Percentiles rank a stretch among this genome's conserved stretches.
phyloP scores from a whole-genome alignment of 1,139 yeast genomes.

The Suhomyces atakaporum region DNA sequence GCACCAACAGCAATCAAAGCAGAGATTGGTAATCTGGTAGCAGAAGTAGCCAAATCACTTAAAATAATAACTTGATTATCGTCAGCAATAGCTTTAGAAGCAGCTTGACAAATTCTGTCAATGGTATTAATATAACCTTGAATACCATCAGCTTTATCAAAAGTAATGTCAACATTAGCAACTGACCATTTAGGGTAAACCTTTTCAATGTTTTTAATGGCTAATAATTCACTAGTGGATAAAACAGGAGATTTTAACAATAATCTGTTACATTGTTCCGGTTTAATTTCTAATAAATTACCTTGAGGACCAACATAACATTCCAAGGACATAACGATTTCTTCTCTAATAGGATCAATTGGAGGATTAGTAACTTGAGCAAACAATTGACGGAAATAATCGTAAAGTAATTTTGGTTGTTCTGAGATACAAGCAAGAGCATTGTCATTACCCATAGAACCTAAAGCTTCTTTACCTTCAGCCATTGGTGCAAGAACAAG shows the following conservation, averaged over 20 bases:
- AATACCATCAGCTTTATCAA: conserved; percentile 76
- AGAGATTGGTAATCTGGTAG: conserved; percentile 74
- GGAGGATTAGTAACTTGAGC: conserved; percentile 99
- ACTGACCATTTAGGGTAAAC: conserved; percentile 89
- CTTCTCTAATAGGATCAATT: conserved; percentile 96
- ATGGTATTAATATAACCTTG: conserved; percentile 83
- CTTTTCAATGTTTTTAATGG: conserved; percentile 67
- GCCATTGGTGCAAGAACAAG: conserved; percentile 93
- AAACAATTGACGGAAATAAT: conserved; percentile 92
- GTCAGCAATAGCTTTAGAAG: conserved; percentile 80
- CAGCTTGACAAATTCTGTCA: conserved; percentile 85
- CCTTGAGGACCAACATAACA: conserved; percentile 99
- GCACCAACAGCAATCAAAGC: conserved; percentile 97
- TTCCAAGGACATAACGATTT: conserved; percentile 94
- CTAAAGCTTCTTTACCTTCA: conserved; percentile 90
- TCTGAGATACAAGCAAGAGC: conserved; percentile 96
- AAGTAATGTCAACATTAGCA: conserved; percentile 85
- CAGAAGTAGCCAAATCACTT: conserved; percentile 65
- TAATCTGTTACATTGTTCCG: conserved; percentile 88
- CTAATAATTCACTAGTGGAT: conserved; percentile 69
- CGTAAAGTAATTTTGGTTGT: conserved; percentile 88
- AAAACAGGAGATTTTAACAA: conserved; percentile 81
- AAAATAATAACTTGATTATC: conserved; percentile 73
- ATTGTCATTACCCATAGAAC: conserved; percentile 98
- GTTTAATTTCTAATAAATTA: conserved; percentile 87